Evolutionary conservation across 495 filamentous ascomycete genomes (phyloP), one percentile per base, ranked within the genome.

Genomic region (Penicillium subrubescens): DNA sequence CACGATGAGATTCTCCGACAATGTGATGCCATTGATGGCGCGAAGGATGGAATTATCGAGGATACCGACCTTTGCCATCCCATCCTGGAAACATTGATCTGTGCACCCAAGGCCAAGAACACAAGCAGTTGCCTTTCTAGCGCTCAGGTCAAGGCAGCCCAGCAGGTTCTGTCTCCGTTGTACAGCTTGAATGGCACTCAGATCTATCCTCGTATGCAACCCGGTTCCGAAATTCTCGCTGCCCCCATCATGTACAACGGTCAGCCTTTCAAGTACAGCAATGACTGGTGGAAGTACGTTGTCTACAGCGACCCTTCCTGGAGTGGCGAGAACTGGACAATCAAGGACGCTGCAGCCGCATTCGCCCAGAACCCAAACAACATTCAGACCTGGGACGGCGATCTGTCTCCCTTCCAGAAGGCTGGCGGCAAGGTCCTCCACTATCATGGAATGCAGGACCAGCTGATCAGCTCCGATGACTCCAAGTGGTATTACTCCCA

Each of bases 1-100:
- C 83, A 81, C 14, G 74, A 81, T 0, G 87, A 89, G 64, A 81
- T 90, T 27, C 37, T 90, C 11, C 79, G 80, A 0, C 89, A 92
- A 66, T 93, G 90, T 61, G 89, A 93, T 67, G 65, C 58, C 5
- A 73, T 85, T 21, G 90, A 92, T 70, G 89, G 89, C 2, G 77
- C 85, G 0, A 71, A 77, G 7, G 90, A 92, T 66, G 85, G 82
- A 33, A 87, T 92, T 68, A 86, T 92, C 64, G 87, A 86, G 65
- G 76, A 83, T 53, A 86, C 89, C 0, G 75, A 80, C 43, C 73
- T 81, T 17, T 93, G 89, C 76, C 72, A 81, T 31, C 84, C 88
- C 15, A 67, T 82, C 46, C 74, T 84, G 15, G 77, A 83, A 51
- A 73, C 73, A 0, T 66, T 92, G 27, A 81, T 84, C 10, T 91